phyloP scores from a whole-genome alignment of 1,284 basidiomycete species.

The Chondrostereum purpureum region DNA sequence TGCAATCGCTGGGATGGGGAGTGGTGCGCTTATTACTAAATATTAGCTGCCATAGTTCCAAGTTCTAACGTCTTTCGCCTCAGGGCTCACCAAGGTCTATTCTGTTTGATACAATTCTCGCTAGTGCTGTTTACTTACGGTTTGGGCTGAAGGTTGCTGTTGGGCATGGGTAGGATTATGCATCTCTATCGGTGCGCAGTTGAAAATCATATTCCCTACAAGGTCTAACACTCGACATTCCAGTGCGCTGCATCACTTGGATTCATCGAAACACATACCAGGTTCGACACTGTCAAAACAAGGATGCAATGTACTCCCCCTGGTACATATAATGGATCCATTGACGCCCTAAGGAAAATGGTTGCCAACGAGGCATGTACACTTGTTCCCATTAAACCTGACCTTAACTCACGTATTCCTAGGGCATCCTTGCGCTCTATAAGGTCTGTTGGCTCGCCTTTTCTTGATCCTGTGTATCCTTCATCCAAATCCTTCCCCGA shows the following conservation, averaged over 20 bases:
- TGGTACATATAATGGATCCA: slow-evolving; percentile 60
- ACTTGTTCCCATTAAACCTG: slow-evolving; percentile 3
- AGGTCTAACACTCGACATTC: no score
- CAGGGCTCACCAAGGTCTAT: slow-evolving; percentile 56
- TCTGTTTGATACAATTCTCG: no score
- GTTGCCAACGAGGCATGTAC: slow-evolving; percentile 55
- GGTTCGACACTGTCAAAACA: slow-evolving; percentile 73
- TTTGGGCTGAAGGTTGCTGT: slow-evolving; percentile 48
- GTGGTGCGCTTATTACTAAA: slow-evolving; percentile 31
- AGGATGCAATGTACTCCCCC: slow-evolving; percentile 69
- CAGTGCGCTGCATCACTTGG: no score
- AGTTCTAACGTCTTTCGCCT: slow-evolving; percentile 4
- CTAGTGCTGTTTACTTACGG: no score
- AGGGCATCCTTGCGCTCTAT: slow-evolving; percentile 55
- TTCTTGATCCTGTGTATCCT: not conserved
- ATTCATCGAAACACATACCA: slow-evolving; percentile 21
- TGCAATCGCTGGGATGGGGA: slow-evolving; percentile 56
- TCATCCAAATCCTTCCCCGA: not conserved
- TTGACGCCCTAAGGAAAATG: slow-evolving; percentile 61
- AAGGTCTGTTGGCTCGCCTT: slow-evolving; percentile 24
- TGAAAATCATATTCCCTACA: no score
- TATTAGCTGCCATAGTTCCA: not conserved
- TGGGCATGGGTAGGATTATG: slow-evolving; percentile 50
- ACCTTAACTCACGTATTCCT: slow-evolving; percentile 12
- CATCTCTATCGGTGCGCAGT: slow-evolving; percentile 7